A percentile compares a stretch with the other conserved stretches of the same genome.
Conservation (phyloP, 176 grass and related monocot species). For the Calamus simplicifolius region DNA sequence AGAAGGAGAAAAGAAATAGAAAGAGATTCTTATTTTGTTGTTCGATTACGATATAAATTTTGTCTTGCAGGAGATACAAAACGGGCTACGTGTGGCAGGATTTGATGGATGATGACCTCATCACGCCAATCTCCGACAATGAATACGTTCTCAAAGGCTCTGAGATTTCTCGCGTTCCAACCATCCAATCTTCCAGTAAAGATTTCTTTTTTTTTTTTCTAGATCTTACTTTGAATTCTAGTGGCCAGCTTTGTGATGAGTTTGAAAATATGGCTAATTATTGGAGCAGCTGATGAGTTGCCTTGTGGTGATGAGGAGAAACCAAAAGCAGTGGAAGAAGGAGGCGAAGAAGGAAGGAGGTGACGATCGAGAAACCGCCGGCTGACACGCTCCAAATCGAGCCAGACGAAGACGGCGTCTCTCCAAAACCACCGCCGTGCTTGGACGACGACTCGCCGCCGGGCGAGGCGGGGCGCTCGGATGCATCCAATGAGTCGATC, state of each 20-base stretch:
- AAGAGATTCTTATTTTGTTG: not conserved
- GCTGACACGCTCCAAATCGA: not conserved
- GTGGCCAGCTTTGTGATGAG: too few species aligned
- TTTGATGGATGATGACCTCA: slow-evolving; percentile 59
- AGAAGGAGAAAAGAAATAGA: not conserved
- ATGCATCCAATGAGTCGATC: slow-evolving; percentile 10
- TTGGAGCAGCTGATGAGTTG: not conserved
- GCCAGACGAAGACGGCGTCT: not conserved
- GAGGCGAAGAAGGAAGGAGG: not conserved
- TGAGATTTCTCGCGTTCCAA: slow-evolving; percentile 24
- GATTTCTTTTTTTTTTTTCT: not conserved
- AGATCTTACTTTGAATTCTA: too few species aligned
- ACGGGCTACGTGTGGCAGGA: slow-evolving; percentile 49
- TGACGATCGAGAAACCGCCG: not conserved
- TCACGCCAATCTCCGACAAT: slow-evolving; percentile 55
- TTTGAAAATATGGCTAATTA: too few species aligned
- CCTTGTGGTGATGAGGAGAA: slow-evolving; percentile 13
- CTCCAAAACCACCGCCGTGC: not conserved
- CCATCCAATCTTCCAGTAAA: not conserved
- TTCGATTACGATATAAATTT: too few species aligned
- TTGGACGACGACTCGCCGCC: slow-evolving; percentile 7
- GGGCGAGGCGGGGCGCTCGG: slow-evolving; percentile 10
- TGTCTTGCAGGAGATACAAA: slow-evolving; percentile 40
- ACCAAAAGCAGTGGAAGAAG: not conserved
- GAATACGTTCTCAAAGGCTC: slow-evolving; percentile 68